Evolutionary conservation across 2,329 filamentous ascomycete species (phyloP), one percentile per base, ranked within the genome.

Genomic region (Plectosphaerella plurivora): DNA sequence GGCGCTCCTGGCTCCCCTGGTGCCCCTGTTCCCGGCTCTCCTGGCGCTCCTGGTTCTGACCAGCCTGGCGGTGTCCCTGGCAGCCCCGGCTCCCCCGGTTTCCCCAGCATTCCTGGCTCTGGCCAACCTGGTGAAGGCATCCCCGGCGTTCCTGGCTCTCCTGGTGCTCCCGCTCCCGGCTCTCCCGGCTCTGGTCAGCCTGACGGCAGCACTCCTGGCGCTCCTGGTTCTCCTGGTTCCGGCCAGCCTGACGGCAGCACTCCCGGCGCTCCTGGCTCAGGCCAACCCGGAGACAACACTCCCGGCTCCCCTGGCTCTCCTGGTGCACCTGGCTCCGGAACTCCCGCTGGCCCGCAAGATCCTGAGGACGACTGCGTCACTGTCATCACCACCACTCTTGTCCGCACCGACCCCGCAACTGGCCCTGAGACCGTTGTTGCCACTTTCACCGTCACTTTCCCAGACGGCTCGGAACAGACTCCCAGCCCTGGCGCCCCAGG

Each of bases 361-460:
- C 47, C 35, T 6, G 24, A 25, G 35, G 36, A 49, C n/a, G 47
- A 49, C 10, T 49, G 47, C 36, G 51, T 51, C 15, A 50, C 52
- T 8, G 50, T 56, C 36, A 54, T 54, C 47, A 54, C 53, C 18
- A 54, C 50, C 20, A 52, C 53, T 3, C 47, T 54, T 10, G 35
- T 41, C 47, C 47, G 37, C 4, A 53, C 50, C 15, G 41, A 44
- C 20, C 16, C 49, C 15, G 39, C 18, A 11, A 8, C 49, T 46
- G 12, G 35, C 37, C 22, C 33, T 28, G 41, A 20, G 15, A 44
- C 48, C 1, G 47, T 53, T 9, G 52, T 55, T 16, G 54, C 54
- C 18, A 49, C 54, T n/a, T 51, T 55, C 42, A 55, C 54, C 2
- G 42, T 54, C 46, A 52, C 52, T 2, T 53, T 49, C 25, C 52